phyloP scores from a whole-genome alignment of 805 yeast genomes.

The Barnettozyma pratensis region DNA sequence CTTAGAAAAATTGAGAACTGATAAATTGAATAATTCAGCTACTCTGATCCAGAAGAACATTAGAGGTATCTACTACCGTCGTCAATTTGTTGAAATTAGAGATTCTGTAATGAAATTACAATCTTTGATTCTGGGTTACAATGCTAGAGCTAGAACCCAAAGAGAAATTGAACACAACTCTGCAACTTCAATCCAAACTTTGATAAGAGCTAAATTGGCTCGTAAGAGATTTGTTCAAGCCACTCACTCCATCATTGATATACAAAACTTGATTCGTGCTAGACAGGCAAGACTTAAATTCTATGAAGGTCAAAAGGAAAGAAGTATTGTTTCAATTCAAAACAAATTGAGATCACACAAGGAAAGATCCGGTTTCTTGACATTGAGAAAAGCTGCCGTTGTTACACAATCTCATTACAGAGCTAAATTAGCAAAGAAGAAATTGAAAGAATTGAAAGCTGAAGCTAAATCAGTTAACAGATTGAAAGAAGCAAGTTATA shows the following conservation, averaged over 20 bases:
- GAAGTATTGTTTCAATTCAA: conserved; percentile 71
- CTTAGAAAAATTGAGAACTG: conserved; percentile 79
- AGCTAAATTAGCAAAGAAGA: conserved; percentile 64
- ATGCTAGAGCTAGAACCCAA: conserved; percentile 50
- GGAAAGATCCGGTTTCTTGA: conserved; percentile 50
- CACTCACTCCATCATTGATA: conserved; percentile 27
- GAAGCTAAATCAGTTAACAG: conserved; percentile 92
- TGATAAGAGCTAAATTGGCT: conserved; percentile 48
- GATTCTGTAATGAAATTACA: conserved; percentile 54
- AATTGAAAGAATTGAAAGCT: conserved; percentile 58
- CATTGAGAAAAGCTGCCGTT: conserved; percentile 50
- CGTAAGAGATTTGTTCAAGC: conserved; percentile 33
- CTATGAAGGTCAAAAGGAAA: conserved; percentile 43
- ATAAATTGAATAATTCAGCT: conserved; percentile 74
- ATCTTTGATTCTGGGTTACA: conserved; percentile 55
- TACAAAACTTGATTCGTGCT: conserved; percentile 52
- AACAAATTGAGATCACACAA: conserved; percentile 61
- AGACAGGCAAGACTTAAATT: conserved; percentile 47
- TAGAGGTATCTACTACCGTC: conserved; percentile 59
- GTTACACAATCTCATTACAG: conserved; percentile 75
- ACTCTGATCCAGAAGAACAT: conserved; percentile 80
- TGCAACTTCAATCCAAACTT: conserved; percentile 68
- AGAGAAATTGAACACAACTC: conserved; percentile 54
- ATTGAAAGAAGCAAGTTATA: conserved; percentile 85
- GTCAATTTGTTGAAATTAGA: conserved; percentile 49